Evolutionary conservation across 306 rosid genomes (phyloP).

Genomic region (Cucurbita ficifolia): DNA sequence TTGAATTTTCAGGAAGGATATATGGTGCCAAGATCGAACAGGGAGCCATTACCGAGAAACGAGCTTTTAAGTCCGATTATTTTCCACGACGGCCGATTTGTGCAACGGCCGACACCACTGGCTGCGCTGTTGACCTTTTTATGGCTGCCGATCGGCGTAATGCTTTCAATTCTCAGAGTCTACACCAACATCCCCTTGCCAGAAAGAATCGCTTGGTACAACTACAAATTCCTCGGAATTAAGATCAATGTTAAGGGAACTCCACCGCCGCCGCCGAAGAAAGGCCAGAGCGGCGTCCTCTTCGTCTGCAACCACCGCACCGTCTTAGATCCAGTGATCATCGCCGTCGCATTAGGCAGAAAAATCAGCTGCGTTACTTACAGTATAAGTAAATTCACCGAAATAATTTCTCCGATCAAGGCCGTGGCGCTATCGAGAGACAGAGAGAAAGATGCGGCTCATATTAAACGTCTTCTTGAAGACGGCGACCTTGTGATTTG

Average conservation of each 20-base stretch:
- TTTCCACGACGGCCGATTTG: conserved; percentile 85
- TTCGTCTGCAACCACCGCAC: conserved; percentile 85
- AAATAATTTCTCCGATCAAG: conserved; percentile 71
- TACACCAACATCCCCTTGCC: conserved; percentile 71
- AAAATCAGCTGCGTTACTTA: conserved; percentile 90
- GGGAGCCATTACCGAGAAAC: conserved; percentile 53
- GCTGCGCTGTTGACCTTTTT: conserved; percentile 47
- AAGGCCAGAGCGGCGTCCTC: conserved; percentile 64
- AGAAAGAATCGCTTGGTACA: conserved; percentile 47
- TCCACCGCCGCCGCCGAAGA: conserved; percentile 70
- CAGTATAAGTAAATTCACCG: conserved; percentile 74
- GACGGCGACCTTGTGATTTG: conserved; percentile 86
- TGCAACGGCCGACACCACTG: conserved; percentile 71
- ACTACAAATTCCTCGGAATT: conserved; percentile 62
- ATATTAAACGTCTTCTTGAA: conserved; percentile 51
- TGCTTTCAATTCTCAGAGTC: conserved; percentile 60
- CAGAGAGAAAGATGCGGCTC: conserved; percentile 66
- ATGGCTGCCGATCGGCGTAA: conserved; percentile 75
- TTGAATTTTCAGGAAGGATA: conserved; percentile 54
- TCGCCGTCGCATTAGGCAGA: conserved; percentile 60
- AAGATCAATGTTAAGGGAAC: conserved; percentile 53
- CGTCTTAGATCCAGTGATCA: conserved; percentile 65
- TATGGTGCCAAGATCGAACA: conserved; percentile 47
- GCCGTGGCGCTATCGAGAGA: conserved; percentile 78
- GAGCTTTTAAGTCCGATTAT: conserved; percentile 67